phyloP scores from a whole-genome alignment of 306 rosid species.

The Medicago arabica region DNA sequence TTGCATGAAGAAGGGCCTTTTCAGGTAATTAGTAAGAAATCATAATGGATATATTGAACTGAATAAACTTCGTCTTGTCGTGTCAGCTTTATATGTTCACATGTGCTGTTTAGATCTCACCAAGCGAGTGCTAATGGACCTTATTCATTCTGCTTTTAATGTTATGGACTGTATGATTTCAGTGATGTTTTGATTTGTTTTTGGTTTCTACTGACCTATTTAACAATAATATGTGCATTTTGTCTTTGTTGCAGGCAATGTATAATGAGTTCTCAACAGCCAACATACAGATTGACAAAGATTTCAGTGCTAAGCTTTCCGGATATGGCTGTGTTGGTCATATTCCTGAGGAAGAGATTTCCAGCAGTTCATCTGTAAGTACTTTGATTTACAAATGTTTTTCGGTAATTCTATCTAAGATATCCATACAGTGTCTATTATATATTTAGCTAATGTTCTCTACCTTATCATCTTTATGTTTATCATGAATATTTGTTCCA shows the following conservation, averaged over 20 bases:
- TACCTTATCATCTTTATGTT: slow-evolving; percentile 1
- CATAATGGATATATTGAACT: slow-evolving; percentile 6
- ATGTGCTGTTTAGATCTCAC: background rate
- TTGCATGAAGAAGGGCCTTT: slow-evolving; percentile 99
- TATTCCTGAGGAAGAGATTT: slow-evolving; percentile 82
- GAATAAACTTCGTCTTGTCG: slow-evolving; percentile 1
- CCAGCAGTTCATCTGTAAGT: slow-evolving; percentile 82
- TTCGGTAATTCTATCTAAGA: background rate
- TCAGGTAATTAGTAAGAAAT: slow-evolving; percentile 66
- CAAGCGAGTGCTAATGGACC: slow-evolving; percentile 13
- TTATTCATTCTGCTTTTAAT: background rate
- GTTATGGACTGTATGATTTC: background rate
- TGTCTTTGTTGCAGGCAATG: slow-evolving; percentile 81
- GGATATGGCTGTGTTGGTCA: slow-evolving; percentile 98
- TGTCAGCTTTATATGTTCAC: slow-evolving; percentile 12
- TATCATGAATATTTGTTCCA: slow-evolving; percentile 9
- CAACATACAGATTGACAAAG: slow-evolving; percentile 95
- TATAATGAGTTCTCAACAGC: slow-evolving; percentile 93
- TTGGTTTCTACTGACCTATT: slow-evolving; percentile 20
- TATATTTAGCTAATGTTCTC: slow-evolving; percentile 23
- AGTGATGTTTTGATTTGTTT: background rate
- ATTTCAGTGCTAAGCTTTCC: slow-evolving; percentile 98
- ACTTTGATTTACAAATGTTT: background rate
- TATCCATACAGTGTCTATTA: background rate
- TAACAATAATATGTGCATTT: background rate